Conservation (phyloP, 1,284 basidiomycete species). For the Naganishia sp. region DNA sequence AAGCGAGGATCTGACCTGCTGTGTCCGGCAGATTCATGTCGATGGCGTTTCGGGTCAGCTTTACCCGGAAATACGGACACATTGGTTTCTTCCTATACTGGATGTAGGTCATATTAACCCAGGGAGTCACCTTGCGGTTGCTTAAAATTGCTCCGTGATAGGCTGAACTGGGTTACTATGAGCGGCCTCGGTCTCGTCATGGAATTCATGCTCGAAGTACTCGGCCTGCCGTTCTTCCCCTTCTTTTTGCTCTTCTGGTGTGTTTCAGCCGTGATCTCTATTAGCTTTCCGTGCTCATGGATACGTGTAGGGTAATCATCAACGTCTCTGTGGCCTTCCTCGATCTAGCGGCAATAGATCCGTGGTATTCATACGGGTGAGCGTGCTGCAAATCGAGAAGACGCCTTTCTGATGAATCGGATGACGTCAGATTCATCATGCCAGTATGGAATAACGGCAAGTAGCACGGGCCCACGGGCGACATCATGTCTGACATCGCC, state of each 20-base stretch:
- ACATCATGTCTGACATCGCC: not conserved
- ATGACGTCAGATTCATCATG: conserved; percentile 37
- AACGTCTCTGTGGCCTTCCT: conserved; percentile 44
- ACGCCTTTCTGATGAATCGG: not conserved
- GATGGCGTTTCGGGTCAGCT: conserved; percentile 44
- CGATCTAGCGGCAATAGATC: conserved; percentile 41
- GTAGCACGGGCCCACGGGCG: conserved; percentile 5
- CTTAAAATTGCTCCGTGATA: not conserved
- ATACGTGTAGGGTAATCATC: conserved; percentile 26
- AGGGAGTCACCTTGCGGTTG: too few relatives aligned
- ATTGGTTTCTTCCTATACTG: conserved; percentile 48
- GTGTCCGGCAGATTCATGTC: conserved; percentile 39
- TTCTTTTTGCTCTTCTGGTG: conserved; percentile 51
- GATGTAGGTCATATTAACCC: conserved; percentile 35
- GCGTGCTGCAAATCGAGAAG: not conserved
- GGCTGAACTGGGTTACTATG: conserved; percentile 45
- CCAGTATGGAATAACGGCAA: conserved; percentile 46
- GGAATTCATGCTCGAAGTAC: conserved; percentile 45
- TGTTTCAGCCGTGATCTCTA: conserved; percentile 25
- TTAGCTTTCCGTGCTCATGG: not conserved
- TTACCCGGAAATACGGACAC: conserved; percentile 42
- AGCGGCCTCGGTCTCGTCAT: conserved; percentile 45
- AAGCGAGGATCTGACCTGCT: too few relatives aligned
- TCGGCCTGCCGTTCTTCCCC: conserved; percentile 45
- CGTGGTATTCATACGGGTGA: conserved; percentile 46